These are phyloP conservation scores for Candida palmyrensis DNA, from an alignment of 805 yeast species.

Conservation along the genomic window DNA sequence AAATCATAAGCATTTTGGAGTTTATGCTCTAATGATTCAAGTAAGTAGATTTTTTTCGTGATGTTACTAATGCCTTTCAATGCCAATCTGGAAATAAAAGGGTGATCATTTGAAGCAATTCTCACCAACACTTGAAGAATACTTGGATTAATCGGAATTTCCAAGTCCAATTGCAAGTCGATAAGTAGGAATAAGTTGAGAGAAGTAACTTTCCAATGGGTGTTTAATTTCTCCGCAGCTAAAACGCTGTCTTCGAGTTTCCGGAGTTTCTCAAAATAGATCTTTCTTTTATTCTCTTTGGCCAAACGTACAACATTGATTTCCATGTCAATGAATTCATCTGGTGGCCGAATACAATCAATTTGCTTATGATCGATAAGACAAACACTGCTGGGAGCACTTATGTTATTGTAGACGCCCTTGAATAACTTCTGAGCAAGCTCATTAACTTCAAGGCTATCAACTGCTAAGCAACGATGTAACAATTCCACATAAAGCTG, in stretches of 20 bases:
- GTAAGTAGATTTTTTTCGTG: slow-evolving; percentile 38
- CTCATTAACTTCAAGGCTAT: slow-evolving; percentile 49
- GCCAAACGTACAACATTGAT: slow-evolving; percentile 58
- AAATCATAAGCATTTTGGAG: slow-evolving; percentile 39
- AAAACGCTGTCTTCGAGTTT: slow-evolving; percentile 37
- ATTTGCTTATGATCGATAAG: slow-evolving; percentile 41
- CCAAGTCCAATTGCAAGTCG: slow-evolving; percentile 50
- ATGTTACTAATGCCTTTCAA: slow-evolving; percentile 56
- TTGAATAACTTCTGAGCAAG: slow-evolving; percentile 50
- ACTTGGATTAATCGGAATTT: slow-evolving; percentile 36
- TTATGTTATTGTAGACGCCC: slow-evolving; percentile 20
- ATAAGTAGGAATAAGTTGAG: slow-evolving; percentile 47
- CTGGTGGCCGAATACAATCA: slow-evolving; percentile 57
- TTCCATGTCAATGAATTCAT: slow-evolving; percentile 50
- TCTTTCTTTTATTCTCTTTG: slow-evolving; percentile 50
- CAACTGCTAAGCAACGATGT: slow-evolving; percentile 50
- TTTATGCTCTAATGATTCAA: slow-evolving; percentile 46
- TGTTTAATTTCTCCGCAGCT: slow-evolving; percentile 18
- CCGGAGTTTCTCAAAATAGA: slow-evolving; percentile 35
- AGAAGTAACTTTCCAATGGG: slow-evolving; percentile 55
- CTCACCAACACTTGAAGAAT: slow-evolving; percentile 41
- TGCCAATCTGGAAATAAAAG: slow-evolving; percentile 56
- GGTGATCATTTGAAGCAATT: slow-evolving; percentile 59
- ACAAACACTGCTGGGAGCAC: slow-evolving; percentile 40
- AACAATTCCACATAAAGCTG: slow-evolving; percentile 43